phyloP scores from a whole-genome alignment of 75 land plant species.

The Azolla pinnata region DNA sequence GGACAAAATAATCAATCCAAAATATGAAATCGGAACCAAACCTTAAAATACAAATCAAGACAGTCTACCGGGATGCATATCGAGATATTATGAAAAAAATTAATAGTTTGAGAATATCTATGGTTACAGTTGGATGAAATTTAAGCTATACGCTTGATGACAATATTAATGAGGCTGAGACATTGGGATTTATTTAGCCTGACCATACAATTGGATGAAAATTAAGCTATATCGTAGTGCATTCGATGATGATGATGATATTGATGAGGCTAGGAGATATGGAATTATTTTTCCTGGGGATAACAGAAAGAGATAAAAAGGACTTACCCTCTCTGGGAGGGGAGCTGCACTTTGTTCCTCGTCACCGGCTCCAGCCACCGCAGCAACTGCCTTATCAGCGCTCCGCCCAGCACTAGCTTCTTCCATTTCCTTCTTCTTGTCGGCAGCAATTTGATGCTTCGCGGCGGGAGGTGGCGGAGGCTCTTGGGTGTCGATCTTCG shows the following conservation, averaged over 20 bases:
- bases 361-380: constrained; percentile 53
- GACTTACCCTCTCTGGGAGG: constrained; percentile 73
- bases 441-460: background rate
- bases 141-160: background rate
- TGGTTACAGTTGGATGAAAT: background rate
- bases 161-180: background rate
- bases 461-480: background rate
- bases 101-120: background rate
- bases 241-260: background rate
- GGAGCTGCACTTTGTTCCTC: constrained; percentile 70
- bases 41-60: background rate
- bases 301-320: constrained; percentile 5
- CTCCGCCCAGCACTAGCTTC: constrained; percentile 54
- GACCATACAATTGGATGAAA: too few relatives aligned
- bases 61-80: too few relatives aligned
- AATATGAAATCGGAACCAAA: background rate
- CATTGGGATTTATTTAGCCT: background rate
- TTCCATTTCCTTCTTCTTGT: constrained; percentile 37
- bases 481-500: background rate
- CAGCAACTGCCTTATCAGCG: constrained; percentile 50
- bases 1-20: background rate
- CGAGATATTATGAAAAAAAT: background rate
- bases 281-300: background rate
- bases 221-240: too few relatives aligned
- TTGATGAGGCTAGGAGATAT: background rate